phyloP scores from a whole-genome alignment of 345 rosid species.

The Hibiscus mutabilis region DNA sequence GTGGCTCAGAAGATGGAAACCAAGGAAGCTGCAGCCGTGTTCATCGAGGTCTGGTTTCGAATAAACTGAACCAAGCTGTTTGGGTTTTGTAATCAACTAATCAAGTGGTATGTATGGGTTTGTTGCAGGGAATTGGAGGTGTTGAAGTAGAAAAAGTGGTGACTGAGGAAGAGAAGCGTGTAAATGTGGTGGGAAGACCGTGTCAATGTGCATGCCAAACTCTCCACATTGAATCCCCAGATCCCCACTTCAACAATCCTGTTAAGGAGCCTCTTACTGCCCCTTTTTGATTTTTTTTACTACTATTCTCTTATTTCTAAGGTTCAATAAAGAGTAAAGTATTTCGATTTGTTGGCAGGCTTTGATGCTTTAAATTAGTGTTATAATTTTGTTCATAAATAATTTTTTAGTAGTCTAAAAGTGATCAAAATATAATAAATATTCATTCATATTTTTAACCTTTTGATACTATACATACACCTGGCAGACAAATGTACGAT shows the following conservation, averaged over 20 bases:
- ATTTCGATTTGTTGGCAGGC: too few relatives aligned
- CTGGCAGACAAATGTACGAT: too few relatives aligned
- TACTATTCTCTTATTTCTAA: not conserved
- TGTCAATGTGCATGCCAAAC: not conserved
- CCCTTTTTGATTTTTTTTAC: not conserved
- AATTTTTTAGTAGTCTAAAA: too few relatives aligned
- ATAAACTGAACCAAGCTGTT: too few relatives aligned
- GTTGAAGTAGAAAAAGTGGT: not conserved
- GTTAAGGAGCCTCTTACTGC: constrained; percentile 9
- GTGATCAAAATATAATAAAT: too few relatives aligned
- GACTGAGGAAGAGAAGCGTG: not conserved
- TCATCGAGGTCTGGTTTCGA: constrained; percentile 1
- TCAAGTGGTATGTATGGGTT: not conserved
- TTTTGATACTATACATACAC: too few relatives aligned
- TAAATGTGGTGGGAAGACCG: not conserved
- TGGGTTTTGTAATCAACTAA: too few relatives aligned
- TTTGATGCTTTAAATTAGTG: too few relatives aligned
- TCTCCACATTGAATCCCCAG: not conserved
- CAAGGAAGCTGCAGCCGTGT: constrained; percentile 1
- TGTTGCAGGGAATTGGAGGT: constrained; percentile 4
- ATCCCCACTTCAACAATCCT: not conserved
- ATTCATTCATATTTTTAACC: too few relatives aligned
- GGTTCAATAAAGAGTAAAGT: not conserved
- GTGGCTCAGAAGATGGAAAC: constrained; percentile 9
- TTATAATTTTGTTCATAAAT: too few relatives aligned